Percentiles rank a stretch among this genome's conserved stretches.
Conservation (phyloP, 2,329 filamentous ascomycete genomes). For the Colletotrichum higginsianum region DNA sequence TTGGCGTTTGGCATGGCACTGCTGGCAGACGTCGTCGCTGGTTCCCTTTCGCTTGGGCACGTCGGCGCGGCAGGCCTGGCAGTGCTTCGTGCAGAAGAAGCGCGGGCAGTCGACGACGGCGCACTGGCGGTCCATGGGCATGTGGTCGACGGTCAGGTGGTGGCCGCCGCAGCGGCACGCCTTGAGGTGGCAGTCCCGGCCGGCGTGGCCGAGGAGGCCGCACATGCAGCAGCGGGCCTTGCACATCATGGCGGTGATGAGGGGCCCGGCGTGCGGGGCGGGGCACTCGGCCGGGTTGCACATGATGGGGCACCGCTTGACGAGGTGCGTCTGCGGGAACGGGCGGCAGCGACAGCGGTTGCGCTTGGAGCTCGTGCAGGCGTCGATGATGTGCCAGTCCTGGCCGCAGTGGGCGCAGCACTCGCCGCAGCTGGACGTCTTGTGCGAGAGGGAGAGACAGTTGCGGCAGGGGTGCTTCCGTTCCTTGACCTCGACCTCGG, state of each 20-base stretch:
- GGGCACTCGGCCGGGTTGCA: constrained; percentile 53
- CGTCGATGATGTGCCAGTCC: constrained; percentile 46
- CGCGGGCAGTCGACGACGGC: constrained; percentile 11
- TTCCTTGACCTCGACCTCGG: not conserved
- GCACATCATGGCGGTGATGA: constrained; percentile 57
- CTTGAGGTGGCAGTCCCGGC: constrained; percentile 52
- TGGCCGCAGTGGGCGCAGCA: constrained; percentile 55
- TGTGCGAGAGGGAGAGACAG: constrained; percentile 49
- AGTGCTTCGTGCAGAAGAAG: constrained; percentile 33
- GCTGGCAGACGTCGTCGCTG: not conserved
- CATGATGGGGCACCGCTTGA: constrained; percentile 49
- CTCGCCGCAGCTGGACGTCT: constrained; percentile 45
- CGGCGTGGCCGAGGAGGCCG: constrained; percentile 54
- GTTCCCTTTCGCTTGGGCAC: not conserved
- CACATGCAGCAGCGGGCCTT: constrained; percentile 58
- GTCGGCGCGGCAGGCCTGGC: constrained; percentile 26
- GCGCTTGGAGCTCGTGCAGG: constrained; percentile 50
- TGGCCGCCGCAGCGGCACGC: constrained; percentile 54
- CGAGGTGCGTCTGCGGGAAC: constrained; percentile 56
- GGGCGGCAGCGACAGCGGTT: constrained; percentile 57
- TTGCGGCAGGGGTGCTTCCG: constrained; percentile 43
- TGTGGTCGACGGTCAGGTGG: constrained; percentile 49
- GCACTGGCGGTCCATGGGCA: constrained; percentile 15
- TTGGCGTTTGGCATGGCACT: constrained; percentile 1
- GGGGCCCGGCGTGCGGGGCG: constrained; percentile 38